phyloP scores from a whole-genome alignment of 202 grass and related monocot genomes.

The Eragrostis tef region DNA sequence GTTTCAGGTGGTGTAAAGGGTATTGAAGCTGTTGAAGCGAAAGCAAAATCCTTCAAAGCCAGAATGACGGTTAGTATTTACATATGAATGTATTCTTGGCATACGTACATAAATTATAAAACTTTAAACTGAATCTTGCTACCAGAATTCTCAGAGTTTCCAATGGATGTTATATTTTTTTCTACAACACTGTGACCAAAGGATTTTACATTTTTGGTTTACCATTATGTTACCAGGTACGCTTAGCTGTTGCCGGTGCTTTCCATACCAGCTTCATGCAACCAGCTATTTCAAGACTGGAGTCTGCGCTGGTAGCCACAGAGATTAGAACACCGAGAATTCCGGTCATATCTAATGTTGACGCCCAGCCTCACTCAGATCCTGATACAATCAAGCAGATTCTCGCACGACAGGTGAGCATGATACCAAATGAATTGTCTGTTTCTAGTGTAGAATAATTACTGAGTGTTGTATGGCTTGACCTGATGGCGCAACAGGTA shows the following conservation, averaged over 20 bases:
- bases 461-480: slow-evolving; percentile 23
- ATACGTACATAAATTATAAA: slow-evolving; percentile 9
- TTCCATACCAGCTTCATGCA: slow-evolving; percentile 97
- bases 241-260: slow-evolving; percentile 82
- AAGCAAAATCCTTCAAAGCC: slow-evolving; percentile 98
- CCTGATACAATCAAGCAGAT: slow-evolving; percentile 84
- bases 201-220: slow-evolving; percentile 8
- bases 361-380: slow-evolving; percentile 80
- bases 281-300: slow-evolving; percentile 86
- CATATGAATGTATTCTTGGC: background rate
- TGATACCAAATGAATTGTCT: slow-evolving; percentile 23
- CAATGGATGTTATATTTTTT: background rate
- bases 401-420: slow-evolving; percentile 68
- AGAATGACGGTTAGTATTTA: slow-evolving; percentile 83
- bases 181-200: background rate
- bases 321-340: slow-evolving; percentile 80
- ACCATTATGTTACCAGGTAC: slow-evolving; percentile 63
- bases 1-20: slow-evolving; percentile 98
- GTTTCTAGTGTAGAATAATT: slow-evolving; percentile 7
- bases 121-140: background rate
- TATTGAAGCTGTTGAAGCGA: slow-evolving; percentile 91
- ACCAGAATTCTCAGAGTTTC: slow-evolving; percentile 1
- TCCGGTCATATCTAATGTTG: slow-evolving; percentile 95
- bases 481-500: slow-evolving; percentile 55
- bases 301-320: slow-evolving; percentile 70